Base-by-base conservation (phyloP, 805 yeast genomes). In the Saitoella complicata region DNA sequence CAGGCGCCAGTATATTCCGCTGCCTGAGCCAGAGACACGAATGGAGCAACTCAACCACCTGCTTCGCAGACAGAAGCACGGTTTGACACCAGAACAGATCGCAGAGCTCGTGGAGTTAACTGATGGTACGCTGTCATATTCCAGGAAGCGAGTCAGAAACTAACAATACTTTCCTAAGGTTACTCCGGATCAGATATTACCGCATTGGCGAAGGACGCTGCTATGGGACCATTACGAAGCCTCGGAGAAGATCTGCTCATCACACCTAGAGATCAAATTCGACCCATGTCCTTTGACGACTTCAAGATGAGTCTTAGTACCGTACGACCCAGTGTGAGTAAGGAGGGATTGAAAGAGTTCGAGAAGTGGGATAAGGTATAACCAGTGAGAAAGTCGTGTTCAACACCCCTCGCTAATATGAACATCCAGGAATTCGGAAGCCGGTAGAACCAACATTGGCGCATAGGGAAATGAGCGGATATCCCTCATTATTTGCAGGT, bases 171-270 rank as follows among this genome's bases (percentile, higher is more conserved):
- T 21, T 21, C 4, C 21, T 21, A 21, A 21, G 21, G 51, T 0
- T 85, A 78, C 61, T 82, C 94, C n/a, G 95, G 95, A 1, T 78
- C 91, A 51, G 98, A 88, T 62, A 72, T 88, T 38, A 86, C 96
- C 0, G 87, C 95, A 1, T 62, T 88, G 48, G 94, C 96, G 1
- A 91, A 87, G 61, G 96, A 88, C 59, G 93, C 95, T 2, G 96
- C 98, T 1, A 87, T 88, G 96, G 95, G 95, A 1, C 97, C 98
- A 1, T 66, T 91, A 35, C 70, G 98, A 50, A 80, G 85, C 37
- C 64, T 88, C 29, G 96, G 97, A 1, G 96, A 88, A 47, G 76
- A 79, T 40, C 70, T 88, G 45, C 67, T 88, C 50, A 64, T 68
- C 38, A 72, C 76, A 0, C 69, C 83, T 1, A 76, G 84, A 34